phyloP scores from a whole-genome alignment of 257 asterid species.

The Cordia subcordata region DNA sequence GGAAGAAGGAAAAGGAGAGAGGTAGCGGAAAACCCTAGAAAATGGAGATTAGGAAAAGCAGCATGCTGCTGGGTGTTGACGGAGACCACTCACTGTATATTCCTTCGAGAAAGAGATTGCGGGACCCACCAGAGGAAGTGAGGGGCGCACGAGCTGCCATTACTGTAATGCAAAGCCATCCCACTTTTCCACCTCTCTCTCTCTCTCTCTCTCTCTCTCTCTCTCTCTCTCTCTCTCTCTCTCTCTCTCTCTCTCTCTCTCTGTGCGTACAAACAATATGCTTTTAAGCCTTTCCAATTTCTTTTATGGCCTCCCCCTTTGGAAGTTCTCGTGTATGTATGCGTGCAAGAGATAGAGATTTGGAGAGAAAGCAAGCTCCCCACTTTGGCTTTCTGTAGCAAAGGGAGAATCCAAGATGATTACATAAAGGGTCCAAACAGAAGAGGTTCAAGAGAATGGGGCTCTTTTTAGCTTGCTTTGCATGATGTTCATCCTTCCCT shows the following conservation, averaged over 20 bases:
- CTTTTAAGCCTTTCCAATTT: background rate
- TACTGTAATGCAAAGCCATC: constrained; percentile 40
- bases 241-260: too few species aligned
- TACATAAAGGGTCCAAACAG: constrained; percentile 24
- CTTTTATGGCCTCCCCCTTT: constrained; percentile 2
- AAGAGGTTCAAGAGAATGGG: constrained; percentile 21
- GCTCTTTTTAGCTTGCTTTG: background rate
- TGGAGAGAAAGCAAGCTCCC: background rate
- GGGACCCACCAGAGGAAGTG: constrained; percentile 31
- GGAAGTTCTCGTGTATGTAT: background rate
- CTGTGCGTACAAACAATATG: too few species aligned
- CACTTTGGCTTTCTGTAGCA: constrained; percentile 1
- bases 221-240: too few species aligned
- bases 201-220: too few species aligned
- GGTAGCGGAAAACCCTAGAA: too few species aligned
- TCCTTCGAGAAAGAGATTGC: constrained; percentile 66
- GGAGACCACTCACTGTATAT: constrained; percentile 65
- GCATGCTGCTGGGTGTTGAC: constrained; percentile 53
- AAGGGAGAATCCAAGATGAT: constrained; percentile 23
- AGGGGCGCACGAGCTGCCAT: constrained; percentile 22
- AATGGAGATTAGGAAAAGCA: too few species aligned
- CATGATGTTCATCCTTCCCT: constrained; percentile 8
- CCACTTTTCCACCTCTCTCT: constrained; percentile 35
- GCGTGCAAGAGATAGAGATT: background rate
- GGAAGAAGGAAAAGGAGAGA: too few species aligned